These are phyloP conservation scores for Colletotrichum scovillei DNA, from an alignment of 2,329 filamentous ascomycete species.

Conservation along the genomic window DNA sequence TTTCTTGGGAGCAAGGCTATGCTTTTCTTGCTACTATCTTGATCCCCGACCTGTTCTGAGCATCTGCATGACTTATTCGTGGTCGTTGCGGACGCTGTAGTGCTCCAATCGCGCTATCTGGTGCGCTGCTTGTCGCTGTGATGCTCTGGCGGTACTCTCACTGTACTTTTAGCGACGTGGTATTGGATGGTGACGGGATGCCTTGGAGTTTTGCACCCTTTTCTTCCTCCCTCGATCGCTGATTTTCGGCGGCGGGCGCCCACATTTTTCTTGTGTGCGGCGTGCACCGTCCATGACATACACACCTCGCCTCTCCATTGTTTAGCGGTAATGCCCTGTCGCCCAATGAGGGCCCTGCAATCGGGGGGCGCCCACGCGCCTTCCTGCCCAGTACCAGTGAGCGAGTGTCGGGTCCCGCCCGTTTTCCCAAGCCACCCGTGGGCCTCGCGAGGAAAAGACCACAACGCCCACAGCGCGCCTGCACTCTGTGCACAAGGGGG, in stretches of 20 bases:
- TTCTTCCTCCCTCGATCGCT: background rate
- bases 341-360: slow-evolving; percentile 32
- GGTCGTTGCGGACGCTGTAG: background rate
- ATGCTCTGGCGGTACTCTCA: slow-evolving; percentile 34
- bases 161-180: slow-evolving; percentile 37
- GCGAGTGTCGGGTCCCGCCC: background rate
- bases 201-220: background rate
- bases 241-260: slow-evolving; percentile 13
- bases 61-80: slow-evolving; percentile 21
- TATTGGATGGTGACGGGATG: slow-evolving; percentile 40
- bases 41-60: background rate
- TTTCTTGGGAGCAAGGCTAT: background rate
- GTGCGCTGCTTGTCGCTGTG: slow-evolving; percentile 8
- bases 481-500: background rate
- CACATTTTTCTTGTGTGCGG: slow-evolving; percentile 21
- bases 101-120: background rate
- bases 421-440: background rate
- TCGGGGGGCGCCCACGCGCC: background rate
- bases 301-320: slow-evolving; percentile 1
- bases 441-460: background rate
- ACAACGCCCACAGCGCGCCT: background rate
- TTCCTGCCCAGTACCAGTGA: background rate
- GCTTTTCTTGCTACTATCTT: background rate
- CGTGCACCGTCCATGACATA: background rate
- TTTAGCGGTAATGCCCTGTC: slow-evolving; percentile 23